Evolutionary conservation across 306 rosid genomes (phyloP).

Genomic region (Cucumis hystrix): DNA sequence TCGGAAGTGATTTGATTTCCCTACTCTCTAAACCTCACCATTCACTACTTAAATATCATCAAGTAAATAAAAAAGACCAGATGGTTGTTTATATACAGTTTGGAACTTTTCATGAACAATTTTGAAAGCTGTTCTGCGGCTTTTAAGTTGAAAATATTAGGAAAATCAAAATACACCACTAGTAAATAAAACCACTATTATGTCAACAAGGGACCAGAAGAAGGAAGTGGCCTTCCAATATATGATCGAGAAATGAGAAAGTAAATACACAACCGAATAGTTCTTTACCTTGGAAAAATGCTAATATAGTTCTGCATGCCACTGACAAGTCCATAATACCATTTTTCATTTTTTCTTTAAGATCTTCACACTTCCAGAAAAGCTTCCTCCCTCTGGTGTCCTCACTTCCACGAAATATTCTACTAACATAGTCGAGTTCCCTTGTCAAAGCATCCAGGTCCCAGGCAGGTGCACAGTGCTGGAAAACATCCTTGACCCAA

Average conservation of each 20-base stretch:
- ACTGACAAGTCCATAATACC: slow-evolving; percentile 47
- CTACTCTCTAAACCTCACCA: not conserved
- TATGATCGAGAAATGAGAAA: not conserved
- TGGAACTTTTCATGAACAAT: not conserved
- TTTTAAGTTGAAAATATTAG: not conserved
- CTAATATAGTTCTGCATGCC: slow-evolving; percentile 72
- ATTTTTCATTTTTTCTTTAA: slow-evolving; percentile 57
- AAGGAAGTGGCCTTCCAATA: not conserved
- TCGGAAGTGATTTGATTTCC: not conserved
- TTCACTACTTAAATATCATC: not conserved
- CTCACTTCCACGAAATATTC: slow-evolving; percentile 83
- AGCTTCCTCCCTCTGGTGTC: slow-evolving; percentile 76
- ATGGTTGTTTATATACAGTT: not conserved
- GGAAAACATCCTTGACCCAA: slow-evolving; percentile 99
- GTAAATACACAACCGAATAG: not conserved
- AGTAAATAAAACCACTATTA: not conserved
- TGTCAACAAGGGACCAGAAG: not conserved
- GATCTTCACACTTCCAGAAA: slow-evolving; percentile 71
- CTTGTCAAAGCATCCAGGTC: slow-evolving; percentile 71
- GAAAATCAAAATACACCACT: not conserved
- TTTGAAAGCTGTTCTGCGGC: not conserved
- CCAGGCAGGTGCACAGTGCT: slow-evolving; percentile 93
- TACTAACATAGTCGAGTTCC: slow-evolving; percentile 92
- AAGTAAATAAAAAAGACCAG: not conserved
- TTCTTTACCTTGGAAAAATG: slow-evolving; percentile 73